A percentile compares a stretch with the other conserved stretches of the same genome.
Evolutionary conservation across 192 early-diverging fungal species (phyloP).

Genomic region (Backusella tarrabulga): DNA sequence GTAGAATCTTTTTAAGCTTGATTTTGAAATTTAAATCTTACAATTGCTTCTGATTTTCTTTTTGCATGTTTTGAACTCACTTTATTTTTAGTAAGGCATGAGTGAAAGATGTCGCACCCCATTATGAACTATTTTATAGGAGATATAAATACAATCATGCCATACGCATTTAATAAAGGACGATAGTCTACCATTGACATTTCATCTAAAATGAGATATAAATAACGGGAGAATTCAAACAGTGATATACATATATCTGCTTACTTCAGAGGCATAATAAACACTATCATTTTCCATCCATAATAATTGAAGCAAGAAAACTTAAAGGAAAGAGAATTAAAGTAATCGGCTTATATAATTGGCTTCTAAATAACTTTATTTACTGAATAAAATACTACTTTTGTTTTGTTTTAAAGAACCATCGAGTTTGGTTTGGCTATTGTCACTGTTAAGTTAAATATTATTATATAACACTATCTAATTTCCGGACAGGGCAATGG

Average conservation of each 20-base stretch:
- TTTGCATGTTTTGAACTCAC: no score
- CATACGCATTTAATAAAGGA: background rate
- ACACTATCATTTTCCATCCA: background rate
- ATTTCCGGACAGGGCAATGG: background rate
- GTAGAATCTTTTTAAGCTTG: no score
- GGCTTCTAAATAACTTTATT: background rate
- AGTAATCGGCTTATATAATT: background rate
- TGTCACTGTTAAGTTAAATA: no score
- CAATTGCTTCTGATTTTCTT: no score
- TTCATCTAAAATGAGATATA: conserved; percentile 3
- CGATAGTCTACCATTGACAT: background rate
- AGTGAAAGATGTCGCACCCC: no score
- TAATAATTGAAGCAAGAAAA: background rate
- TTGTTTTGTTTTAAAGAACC: background rate
- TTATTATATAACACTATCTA: background rate
- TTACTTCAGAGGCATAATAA: background rate
- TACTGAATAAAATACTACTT: background rate
- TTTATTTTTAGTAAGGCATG: no score
- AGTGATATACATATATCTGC: background rate
- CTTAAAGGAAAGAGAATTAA: background rate
- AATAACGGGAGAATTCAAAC: background rate
- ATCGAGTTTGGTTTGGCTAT: background rate
- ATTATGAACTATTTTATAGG: background rate
- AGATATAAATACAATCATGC: background rate
- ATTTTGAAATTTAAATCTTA: no score